Percentiles rank a stretch among this genome's conserved stretches.
phyloP scores from a whole-genome alignment of 371 early-diverging fungal genomes.

The Umbelopsis sp. region DNA sequence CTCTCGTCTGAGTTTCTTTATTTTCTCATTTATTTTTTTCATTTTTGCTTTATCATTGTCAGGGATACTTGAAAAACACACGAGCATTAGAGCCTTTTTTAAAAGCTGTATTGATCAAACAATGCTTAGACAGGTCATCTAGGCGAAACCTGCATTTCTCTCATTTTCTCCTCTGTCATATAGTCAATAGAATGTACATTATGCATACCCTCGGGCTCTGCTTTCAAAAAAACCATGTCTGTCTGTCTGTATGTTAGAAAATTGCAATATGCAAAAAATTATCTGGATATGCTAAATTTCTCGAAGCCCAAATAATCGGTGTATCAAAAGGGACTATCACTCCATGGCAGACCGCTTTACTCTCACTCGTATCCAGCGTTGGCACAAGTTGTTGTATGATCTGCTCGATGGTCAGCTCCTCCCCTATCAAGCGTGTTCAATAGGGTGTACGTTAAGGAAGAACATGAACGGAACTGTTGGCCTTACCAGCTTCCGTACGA shows the following conservation, averaged over 20 bases:
- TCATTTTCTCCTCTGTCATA: neutral
- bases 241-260: neutral
- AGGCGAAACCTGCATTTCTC: neutral
- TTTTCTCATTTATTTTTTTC: conserved; percentile 19
- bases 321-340: conserved; percentile 58
- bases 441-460: neutral
- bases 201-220: conserved; percentile 5
- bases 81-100: neutral
- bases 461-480: neutral
- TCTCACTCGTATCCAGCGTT: neutral
- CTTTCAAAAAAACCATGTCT: neutral
- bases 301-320: conserved; percentile 68
- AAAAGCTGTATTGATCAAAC: conserved; percentile 1
- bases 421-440: conserved; percentile 18
- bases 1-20: conserved; percentile 4
- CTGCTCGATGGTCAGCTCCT: conserved; percentile 22
- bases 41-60: conserved; percentile 14
- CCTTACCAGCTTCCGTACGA: conserved; percentile 36
- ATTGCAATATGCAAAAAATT: conserved; percentile 68
- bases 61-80: neutral
- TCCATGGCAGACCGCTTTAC: conserved; percentile 58
- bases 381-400: conserved; percentile 32
- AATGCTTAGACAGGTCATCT: neutral
- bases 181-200: conserved; percentile 18
- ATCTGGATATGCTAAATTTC: conserved; percentile 70